Evolutionary conservation across 345 rosid genomes (phyloP), one percentile per base, ranked within the genome.

Genomic region (Ceriops zippeliana): DNA sequence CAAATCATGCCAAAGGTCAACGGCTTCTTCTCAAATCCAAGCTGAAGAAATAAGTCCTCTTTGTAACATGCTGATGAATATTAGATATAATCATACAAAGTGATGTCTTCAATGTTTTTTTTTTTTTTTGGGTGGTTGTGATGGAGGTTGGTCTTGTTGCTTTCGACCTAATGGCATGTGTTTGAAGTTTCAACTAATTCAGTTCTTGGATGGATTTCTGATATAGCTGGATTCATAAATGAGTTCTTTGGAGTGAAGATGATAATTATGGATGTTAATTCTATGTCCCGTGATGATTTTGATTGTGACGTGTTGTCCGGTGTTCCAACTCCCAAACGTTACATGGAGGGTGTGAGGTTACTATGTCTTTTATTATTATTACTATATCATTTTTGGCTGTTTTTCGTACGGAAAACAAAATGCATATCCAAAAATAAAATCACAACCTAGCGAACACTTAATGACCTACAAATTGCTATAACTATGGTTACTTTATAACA

Each of bases 1-100:
- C 92, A 95, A 63, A 95, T 95, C 80, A 95, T 95, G 99, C 98
- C 96, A 35, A 59, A 76, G 53, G 42, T 95, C 86, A 95, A 95
- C 89, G 79, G 73, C 71, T 95, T 91, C 89, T 95, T 95, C 88
- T 72, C 97, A 6, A 83, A 89, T 76, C 93, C 98, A 1, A 85
- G 83, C 54, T 85, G 79, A 82, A 38, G 15, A 15, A 34, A 37
- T 56, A 0, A 30, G 3, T 56, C 1, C 54, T 7, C 22, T 3
- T 8, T 15, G 66, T 15, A 61, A 20, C 17, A 1, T 22, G 3
- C 9, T 34, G 17, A 28, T 53, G 17, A 19, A 17, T 15, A 42
- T 42, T 42, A 42, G 49, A 13, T 13, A 34, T 34, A 7, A 1
- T 34, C 37, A 34, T 34, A 2, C 49, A 42, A 42, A 42, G 49